Evolutionary conservation across 768 basidiomycete genomes (phyloP).

Genomic region (Suillus decipiens): DNA sequence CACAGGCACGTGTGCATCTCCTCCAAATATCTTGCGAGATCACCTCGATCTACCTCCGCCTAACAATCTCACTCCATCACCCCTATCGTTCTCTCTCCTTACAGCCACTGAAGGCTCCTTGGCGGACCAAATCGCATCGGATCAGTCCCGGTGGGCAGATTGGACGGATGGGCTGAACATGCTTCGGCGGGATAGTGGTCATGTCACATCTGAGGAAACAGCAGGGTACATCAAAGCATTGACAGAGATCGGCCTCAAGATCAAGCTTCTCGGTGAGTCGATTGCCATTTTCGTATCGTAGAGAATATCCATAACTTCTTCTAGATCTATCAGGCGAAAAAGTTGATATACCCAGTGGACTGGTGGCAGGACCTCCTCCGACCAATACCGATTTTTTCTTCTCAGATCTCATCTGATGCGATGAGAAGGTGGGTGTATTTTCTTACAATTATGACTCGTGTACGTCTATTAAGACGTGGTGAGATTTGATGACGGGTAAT

Average conservation of each 20-base stretch:
- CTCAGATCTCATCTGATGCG: constrained; percentile 51
- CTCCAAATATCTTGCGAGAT: constrained; percentile 63
- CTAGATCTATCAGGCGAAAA: constrained; percentile 86
- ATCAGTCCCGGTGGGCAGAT: constrained; percentile 83
- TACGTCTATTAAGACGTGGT: constrained; percentile 16
- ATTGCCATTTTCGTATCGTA: background rate
- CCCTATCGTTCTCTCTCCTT: constrained; percentile 76
- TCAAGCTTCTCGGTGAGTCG: constrained; percentile 77
- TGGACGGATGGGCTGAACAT: constrained; percentile 95
- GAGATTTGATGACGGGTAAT: constrained; percentile 17
- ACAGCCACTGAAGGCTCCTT: constrained; percentile 69
- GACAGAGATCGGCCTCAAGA: constrained; percentile 90
- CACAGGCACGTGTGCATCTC: constrained; percentile 70
- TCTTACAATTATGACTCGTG: constrained; percentile 10
- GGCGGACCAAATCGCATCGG: constrained; percentile 77
- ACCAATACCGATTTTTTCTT: constrained; percentile 84
- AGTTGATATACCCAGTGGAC: constrained; percentile 83
- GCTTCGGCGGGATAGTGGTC: constrained; percentile 78
- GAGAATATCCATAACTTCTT: constrained; percentile 8
- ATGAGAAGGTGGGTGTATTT: constrained; percentile 23
- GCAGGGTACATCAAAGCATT: constrained; percentile 83
- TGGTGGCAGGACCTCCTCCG: constrained; percentile 78
- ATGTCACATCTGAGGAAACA: constrained; percentile 83
- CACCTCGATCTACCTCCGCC: constrained; percentile 57
- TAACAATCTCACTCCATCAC: constrained; percentile 56